Conservation (phyloP, 225 moss, liverwort and hornwort species). For the Anthoceros angustus region DNA sequence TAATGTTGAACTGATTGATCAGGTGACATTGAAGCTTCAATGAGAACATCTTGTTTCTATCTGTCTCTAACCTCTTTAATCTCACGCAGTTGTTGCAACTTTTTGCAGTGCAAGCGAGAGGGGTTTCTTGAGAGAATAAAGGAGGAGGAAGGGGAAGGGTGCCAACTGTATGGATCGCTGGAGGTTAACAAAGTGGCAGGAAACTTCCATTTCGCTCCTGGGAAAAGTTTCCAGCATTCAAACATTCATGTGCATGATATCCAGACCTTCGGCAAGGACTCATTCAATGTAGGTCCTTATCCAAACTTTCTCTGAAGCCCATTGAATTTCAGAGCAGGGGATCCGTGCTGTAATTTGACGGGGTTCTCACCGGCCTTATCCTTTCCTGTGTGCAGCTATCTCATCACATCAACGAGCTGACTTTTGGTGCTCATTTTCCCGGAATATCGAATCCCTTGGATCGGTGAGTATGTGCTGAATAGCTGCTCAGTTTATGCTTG, state of each 20-base stretch:
- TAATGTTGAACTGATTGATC: constrained; percentile 80
- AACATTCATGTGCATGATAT: constrained; percentile 97
- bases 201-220: constrained; percentile 98
- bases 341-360: too few relatives aligned
- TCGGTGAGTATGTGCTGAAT: constrained; percentile 24
- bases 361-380: background rate
- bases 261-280: constrained; percentile 84
- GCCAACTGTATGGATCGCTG: constrained; percentile 77
- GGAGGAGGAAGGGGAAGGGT: constrained; percentile 94
- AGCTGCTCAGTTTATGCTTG: background rate
- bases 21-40: constrained; percentile 30
- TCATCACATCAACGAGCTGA: constrained; percentile 77
- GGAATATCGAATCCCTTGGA: constrained; percentile 91
- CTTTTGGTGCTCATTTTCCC: constrained; percentile 87
- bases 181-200: constrained; percentile 99
- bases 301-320: background rate
- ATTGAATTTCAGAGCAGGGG: background rate
- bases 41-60: too few relatives aligned
- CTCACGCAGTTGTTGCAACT: background rate
- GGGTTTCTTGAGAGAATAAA: constrained; percentile 81
- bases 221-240: constrained; percentile 95
- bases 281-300: constrained; percentile 37
- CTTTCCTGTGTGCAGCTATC: constrained; percentile 30
- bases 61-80: too few relatives aligned
- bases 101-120: constrained; percentile 75